These are phyloP conservation scores for Pseudoscleropodium purum DNA, from an alignment of 225 moss, liverwort and hornwort species.

Conservation along the genomic window DNA sequence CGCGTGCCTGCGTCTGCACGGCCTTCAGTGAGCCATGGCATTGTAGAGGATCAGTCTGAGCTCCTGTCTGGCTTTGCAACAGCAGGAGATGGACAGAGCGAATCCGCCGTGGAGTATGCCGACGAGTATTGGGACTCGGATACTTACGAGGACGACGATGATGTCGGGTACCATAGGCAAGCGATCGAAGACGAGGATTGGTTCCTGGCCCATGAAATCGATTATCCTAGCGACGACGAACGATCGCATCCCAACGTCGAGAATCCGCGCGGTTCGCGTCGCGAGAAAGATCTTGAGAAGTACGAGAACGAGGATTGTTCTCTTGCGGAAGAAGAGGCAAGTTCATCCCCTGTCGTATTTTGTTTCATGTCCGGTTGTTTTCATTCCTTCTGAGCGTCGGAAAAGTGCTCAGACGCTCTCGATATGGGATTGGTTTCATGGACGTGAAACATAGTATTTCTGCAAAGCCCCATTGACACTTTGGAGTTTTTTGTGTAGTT, in stretches of 20 bases:
- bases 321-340: slow-evolving; percentile 79
- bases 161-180: slow-evolving; percentile 93
- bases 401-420: background rate
- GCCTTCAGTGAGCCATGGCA: slow-evolving; percentile 62
- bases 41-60: slow-evolving; percentile 88
- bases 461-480: background rate
- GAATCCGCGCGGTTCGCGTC: slow-evolving; percentile 32
- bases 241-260: slow-evolving; percentile 65
- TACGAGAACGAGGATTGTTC: slow-evolving; percentile 85
- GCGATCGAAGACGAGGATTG: slow-evolving; percentile 95
- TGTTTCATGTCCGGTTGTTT: background rate
- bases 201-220: slow-evolving; percentile 96
- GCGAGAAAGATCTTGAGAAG: slow-evolving; percentile 83
- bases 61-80: slow-evolving; percentile 84
- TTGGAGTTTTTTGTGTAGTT: background rate
- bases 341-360: background rate
- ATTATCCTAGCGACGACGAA: slow-evolving; percentile 92
- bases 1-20: slow-evolving; percentile 45
- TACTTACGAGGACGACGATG: slow-evolving; percentile 97
- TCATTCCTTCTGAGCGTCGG: background rate
- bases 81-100: slow-evolving; percentile 87
- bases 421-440: background rate
- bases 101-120: slow-evolving; percentile 77
- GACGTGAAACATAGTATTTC: background rate
- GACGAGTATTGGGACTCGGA: slow-evolving; percentile 98